Evolutionary conservation across 2,329 filamentous ascomycete genomes (phyloP).

Genomic region (Alternaria sp.): DNA sequence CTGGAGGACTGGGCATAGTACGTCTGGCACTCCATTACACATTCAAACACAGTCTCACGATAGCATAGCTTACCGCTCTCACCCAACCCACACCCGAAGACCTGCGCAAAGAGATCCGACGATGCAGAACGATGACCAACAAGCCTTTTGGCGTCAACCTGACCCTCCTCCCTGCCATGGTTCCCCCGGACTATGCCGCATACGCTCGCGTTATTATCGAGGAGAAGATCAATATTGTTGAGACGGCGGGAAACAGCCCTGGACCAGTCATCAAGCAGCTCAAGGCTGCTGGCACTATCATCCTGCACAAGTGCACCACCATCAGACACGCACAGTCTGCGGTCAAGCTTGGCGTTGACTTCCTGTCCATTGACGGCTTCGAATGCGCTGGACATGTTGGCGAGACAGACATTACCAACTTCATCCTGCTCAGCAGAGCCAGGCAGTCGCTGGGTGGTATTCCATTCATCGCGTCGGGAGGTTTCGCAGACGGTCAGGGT

Average conservation of each 20-base stretch:
- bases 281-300: conserved; percentile 78
- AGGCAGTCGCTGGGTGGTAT: conserved; percentile 78
- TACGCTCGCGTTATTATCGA: conserved; percentile 94
- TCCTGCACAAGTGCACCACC: conserved; percentile 97
- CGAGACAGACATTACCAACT: conserved; percentile 87
- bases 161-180: conserved; percentile 87
- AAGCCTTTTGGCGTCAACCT: conserved; percentile 93
- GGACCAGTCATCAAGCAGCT: conserved; percentile 90
- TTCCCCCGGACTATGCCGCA: conserved; percentile 89
- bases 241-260: conserved; percentile 90
- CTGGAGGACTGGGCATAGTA: conserved; percentile 79
- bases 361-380: conserved; percentile 95
- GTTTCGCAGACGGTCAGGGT: conserved; percentile 93
- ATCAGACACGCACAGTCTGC: conserved; percentile 92
- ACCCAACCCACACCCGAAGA: conserved; percentile 93
- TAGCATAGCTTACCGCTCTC: conserved; percentile 72
- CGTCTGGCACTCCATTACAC: background rate
- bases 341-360: conserved; percentile 93
- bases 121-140: conserved; percentile 79
- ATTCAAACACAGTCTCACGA: conserved; percentile 20
- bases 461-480: conserved; percentile 94
- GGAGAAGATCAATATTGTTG: conserved; percentile 88
- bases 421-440: conserved; percentile 84
- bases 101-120: conserved; percentile 90
- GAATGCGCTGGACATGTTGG: conserved; percentile 94